A percentile compares a stretch with the other conserved stretches of the same genome.
Evolutionary conservation across 73 alveolate species (phyloP).

Genomic region (Paramecium pentaurelia): DNA sequence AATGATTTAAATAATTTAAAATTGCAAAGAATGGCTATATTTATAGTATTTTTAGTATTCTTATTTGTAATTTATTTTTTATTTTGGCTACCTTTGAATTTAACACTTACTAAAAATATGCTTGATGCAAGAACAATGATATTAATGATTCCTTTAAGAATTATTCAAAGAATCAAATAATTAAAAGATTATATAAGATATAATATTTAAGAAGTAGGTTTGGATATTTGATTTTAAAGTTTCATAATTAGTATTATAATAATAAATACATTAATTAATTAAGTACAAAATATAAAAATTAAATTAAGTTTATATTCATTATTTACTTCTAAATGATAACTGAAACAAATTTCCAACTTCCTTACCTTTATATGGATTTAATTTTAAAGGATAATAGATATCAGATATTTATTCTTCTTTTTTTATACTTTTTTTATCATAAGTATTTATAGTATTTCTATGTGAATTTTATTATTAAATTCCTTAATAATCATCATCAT

Average conservation of each 20-base stretch:
- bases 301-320: not conserved
- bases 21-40: not conserved
- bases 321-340: not conserved
- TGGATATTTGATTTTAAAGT: not conserved
- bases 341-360: not conserved
- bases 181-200: not conserved
- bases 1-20: not conserved
- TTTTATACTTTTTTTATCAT: not conserved
- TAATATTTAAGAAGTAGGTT: not conserved
- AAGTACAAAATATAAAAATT: not conserved
- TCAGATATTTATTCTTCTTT: not conserved
- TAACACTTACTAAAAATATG: not conserved
- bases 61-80: not conserved
- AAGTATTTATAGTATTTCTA: not conserved
- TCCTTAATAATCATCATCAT: not conserved
- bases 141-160: not conserved
- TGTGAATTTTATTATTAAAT: not conserved
- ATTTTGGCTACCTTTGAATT: not conserved
- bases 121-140: conserved; percentile 6
- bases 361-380: not conserved
- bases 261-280: not conserved
- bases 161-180: not conserved
- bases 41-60: not conserved
- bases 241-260: not conserved
- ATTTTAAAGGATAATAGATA: not conserved